Conservation (phyloP, 352 stramenopile species). For the Blastocystis sp. region DNA sequence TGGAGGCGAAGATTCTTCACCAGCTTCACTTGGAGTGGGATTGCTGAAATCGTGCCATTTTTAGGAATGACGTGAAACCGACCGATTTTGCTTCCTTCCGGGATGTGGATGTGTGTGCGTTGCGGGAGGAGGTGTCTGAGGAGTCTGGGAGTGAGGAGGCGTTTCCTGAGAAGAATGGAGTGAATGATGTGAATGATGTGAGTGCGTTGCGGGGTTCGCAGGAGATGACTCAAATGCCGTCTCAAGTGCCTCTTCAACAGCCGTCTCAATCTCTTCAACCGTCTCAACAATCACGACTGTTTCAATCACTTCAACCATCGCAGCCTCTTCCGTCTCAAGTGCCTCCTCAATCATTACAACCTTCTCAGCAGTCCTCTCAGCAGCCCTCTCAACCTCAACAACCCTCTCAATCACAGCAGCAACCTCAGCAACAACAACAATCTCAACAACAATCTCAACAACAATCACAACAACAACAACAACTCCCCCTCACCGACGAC, state of each 20-base stretch:
- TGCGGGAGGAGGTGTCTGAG: not conserved
- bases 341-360: not conserved
- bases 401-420: not conserved
- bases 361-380: not conserved
- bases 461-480: not conserved
- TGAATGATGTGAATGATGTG: no score
- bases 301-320: conserved; percentile 1
- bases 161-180: no score
- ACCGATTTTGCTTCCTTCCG: conserved; percentile 9
- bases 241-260: not conserved
- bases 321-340: conserved; percentile 2
- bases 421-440: not conserved
- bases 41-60: not conserved
- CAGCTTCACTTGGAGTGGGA: conserved; percentile 51
- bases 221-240: not conserved
- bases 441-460: not conserved
- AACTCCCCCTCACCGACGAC: conserved; percentile 6
- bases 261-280: not conserved
- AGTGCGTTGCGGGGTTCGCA: no score
- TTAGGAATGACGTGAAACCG: conserved; percentile 22
- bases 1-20: conserved; percentile 16
- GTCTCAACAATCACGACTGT: not conserved
- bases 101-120: not conserved
- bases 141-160: not conserved
- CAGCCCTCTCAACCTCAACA: not conserved